Percentiles rank a stretch among this genome's conserved stretches.
Evolutionary conservation across 768 basidiomycete species (phyloP).

Genomic region (Hemileccinum rubropunctum): DNA sequence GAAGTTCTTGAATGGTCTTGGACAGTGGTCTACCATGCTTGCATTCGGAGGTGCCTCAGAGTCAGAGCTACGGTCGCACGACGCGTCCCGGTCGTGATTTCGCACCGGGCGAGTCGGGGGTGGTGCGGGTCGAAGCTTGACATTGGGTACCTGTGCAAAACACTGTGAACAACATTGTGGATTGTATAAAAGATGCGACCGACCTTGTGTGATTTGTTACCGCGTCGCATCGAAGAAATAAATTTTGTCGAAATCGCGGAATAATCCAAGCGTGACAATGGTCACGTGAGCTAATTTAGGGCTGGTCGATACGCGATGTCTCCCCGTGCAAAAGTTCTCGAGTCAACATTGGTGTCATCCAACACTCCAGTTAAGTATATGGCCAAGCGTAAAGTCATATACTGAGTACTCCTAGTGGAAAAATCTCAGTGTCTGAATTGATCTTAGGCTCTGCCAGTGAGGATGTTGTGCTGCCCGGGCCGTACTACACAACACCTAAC

Average conservation of each 20-base stretch:
- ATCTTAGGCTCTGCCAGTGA: no score
- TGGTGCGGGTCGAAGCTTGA: slow-evolving; percentile 71
- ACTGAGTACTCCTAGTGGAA: no score
- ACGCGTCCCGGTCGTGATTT: slow-evolving; percentile 24
- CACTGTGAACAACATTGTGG: background rate
- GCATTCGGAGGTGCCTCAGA: slow-evolving; percentile 49
- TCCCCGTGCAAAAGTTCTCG: no score
- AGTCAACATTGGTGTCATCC: no score
- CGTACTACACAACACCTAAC: no score
- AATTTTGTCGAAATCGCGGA: background rate
- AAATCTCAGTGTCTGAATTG: no score
- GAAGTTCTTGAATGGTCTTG: slow-evolving; percentile 64
- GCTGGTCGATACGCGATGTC: slow-evolving; percentile 20
- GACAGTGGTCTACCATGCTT: slow-evolving; percentile 47
- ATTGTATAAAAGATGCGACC: background rate
- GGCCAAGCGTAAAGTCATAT: no score
- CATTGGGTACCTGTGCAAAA: slow-evolving; percentile 68
- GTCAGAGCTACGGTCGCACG: slow-evolving; percentile 43
- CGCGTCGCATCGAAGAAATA: slow-evolving; percentile 42
- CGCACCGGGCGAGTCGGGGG: slow-evolving; percentile 22
- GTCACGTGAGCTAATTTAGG: slow-evolving; percentile 26
- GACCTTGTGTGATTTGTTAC: slow-evolving; percentile 69
- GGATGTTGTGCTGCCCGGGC: no score
- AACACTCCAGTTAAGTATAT: no score
- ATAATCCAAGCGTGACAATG: background rate